A percentile compares a stretch with the other conserved stretches of the same genome.
These are phyloP conservation scores for Chaetomium cochliodes DNA, from an alignment of 495 filamentous ascomycete genomes.

Conservation along the genomic window DNA sequence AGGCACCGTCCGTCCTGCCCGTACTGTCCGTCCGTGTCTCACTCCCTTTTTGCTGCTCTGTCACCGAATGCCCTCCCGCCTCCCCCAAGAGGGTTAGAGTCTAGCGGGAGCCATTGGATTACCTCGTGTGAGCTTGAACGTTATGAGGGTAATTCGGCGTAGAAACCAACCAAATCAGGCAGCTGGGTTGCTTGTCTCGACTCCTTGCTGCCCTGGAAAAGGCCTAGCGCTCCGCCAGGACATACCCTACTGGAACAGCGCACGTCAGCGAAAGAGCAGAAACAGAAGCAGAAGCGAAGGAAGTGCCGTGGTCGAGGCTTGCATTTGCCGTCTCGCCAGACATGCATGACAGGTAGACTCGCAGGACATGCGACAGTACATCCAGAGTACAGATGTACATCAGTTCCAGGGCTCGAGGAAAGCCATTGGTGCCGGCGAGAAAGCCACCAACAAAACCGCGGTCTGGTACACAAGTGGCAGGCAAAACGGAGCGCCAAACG, in stretches of 20 bases:
- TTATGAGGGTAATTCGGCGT: neutral
- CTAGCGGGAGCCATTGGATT: too few species aligned
- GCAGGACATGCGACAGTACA: neutral
- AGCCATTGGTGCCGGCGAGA: neutral
- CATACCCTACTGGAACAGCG: too few species aligned
- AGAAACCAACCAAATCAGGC: constrained; percentile 7
- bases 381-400: neutral
- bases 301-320: constrained; percentile 14
- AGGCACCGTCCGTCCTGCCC: neutral
- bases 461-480: too few species aligned
- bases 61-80: neutral
- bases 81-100: neutral
- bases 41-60: neutral
- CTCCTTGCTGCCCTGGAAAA: neutral
- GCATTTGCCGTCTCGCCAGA: constrained; percentile 14
- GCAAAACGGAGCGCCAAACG: constrained; percentile 23
- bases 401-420: neutral
- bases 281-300: constrained; percentile 10
- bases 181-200: constrained; percentile 2
- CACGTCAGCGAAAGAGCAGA: neutral
- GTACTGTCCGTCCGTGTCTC: constrained; percentile 1
- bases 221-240: neutral
- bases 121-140: neutral
- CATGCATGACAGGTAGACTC: neutral
- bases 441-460: neutral